Percentiles rank a stretch among this genome's conserved stretches.
These are phyloP conservation scores for Botrytis medusae DNA, from an alignment of 2,329 filamentous ascomycete genomes.

Conservation along the genomic window DNA sequence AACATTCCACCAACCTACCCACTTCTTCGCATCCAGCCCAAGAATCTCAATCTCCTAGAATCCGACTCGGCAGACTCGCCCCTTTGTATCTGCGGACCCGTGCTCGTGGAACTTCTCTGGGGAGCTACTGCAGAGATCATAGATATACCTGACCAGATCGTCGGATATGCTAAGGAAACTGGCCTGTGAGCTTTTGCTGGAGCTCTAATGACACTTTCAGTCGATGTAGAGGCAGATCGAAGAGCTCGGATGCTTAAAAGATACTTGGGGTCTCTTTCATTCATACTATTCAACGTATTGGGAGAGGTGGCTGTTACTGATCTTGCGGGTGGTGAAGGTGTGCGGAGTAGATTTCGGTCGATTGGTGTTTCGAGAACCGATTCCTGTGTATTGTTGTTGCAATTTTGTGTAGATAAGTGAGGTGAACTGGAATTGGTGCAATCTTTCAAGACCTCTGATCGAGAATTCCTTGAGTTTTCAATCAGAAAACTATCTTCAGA, in stretches of 20 bases:
- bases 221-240: constrained; percentile 12
- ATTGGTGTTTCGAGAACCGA: background rate
- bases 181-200: background rate
- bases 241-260: constrained; percentile 27
- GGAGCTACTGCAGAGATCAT: background rate
- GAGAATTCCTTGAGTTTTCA: background rate
- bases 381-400: background rate
- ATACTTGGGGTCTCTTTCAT: constrained; percentile 32
- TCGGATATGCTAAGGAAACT: background rate
- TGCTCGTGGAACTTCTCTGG: background rate
- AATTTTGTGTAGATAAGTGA: background rate
- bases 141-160: background rate
- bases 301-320: constrained; percentile 21
- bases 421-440: background rate
- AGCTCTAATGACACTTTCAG: background rate
- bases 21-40: background rate
- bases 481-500: background rate
- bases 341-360: constrained; percentile 14
- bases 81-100: background rate
- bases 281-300: constrained; percentile 30
- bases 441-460: background rate
- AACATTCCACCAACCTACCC: background rate
- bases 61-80: background rate
- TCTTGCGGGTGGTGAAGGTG: constrained; percentile 18
- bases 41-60: constrained; percentile 1